phyloP scores from a whole-genome alignment of 495 filamentous ascomycete species.

The Penicillium waksmanii region DNA sequence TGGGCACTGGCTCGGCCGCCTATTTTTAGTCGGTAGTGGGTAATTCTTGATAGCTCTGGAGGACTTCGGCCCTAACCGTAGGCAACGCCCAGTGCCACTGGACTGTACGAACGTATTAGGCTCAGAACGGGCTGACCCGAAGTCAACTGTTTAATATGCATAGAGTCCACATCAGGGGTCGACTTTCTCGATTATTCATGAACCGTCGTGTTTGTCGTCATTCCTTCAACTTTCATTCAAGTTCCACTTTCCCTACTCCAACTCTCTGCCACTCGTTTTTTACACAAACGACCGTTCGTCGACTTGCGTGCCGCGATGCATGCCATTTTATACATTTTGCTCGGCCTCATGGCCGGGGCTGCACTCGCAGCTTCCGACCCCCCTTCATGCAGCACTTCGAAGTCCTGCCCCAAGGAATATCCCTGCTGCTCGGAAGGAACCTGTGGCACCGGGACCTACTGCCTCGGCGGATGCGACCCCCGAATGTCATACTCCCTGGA shows the following conservation, averaged over 20 bases:
- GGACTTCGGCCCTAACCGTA: background rate
- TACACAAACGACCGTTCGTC: background rate
- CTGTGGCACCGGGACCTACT: conserved; percentile 93
- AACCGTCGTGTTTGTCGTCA: background rate
- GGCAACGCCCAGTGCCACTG: background rate
- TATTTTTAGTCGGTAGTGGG: conserved; percentile 1
- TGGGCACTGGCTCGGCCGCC: background rate
- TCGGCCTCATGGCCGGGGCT: conserved; percentile 31
- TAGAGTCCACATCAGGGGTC: background rate
- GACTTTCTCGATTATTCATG: background rate
- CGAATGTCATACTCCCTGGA: conserved; percentile 76
- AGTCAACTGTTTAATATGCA: background rate
- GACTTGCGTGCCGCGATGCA: background rate
- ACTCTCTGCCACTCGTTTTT: background rate
- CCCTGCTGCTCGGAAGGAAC: conserved; percentile 95
- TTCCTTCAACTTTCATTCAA: background rate
- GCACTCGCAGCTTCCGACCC: conserved; percentile 36
- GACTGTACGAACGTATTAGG: background rate
- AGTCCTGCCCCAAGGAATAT: conserved; percentile 70
- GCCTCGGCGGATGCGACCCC: conserved; percentile 93
- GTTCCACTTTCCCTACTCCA: background rate
- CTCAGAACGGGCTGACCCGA: background rate
- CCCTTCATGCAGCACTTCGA: conserved; percentile 57
- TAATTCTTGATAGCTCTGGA: too few relatives aligned
- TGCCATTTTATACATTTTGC: background rate